These are phyloP conservation scores for Cyberlindnera xylosilytica DNA, from an alignment of 805 yeast species.

Conservation along the genomic window DNA sequence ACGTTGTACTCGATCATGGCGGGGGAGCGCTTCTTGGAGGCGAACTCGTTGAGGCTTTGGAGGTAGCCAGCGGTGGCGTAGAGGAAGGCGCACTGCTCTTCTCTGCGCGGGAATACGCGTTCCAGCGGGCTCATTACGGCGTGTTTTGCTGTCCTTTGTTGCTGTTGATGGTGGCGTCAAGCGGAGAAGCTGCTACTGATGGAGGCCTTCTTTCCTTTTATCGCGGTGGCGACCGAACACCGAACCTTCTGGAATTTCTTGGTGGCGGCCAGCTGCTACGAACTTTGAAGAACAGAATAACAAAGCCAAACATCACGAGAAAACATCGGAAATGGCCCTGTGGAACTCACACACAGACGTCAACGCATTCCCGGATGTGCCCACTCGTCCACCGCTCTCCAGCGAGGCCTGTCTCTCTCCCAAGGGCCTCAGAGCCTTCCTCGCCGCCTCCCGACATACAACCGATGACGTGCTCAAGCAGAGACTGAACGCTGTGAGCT, in stretches of 20 bases:
- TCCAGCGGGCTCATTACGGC: constrained; percentile 6
- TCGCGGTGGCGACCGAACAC: not conserved
- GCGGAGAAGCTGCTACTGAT: not conserved
- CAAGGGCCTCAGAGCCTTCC: constrained; percentile 34
- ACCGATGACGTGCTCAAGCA: constrained; percentile 47
- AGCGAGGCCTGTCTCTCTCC: constrained; percentile 33
- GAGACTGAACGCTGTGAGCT: constrained; percentile 37
- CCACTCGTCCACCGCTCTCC: constrained; percentile 25
- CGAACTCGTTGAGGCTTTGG: constrained; percentile 9
- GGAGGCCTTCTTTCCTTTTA: not conserved
- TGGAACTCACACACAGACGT: constrained; percentile 22
- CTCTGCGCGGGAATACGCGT: constrained; percentile 6
- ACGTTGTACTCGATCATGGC: constrained; percentile 35
- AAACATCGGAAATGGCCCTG: constrained; percentile 18
- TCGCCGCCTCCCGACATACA: constrained; percentile 33
- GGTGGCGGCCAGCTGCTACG: no score
- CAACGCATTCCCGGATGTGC: constrained; percentile 21
- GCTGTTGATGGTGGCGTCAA: no score
- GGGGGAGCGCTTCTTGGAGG: constrained; percentile 9
- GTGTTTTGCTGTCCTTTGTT: not conserved
- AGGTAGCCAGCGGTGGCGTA: constrained; percentile 15
- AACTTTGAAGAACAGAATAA: no score
- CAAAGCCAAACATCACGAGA: no score
- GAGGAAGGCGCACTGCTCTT: constrained; percentile 11
- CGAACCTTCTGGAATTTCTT: not conserved